Conservation (phyloP, 441 rosid species). For the Pelargonium citronellum region DNA sequence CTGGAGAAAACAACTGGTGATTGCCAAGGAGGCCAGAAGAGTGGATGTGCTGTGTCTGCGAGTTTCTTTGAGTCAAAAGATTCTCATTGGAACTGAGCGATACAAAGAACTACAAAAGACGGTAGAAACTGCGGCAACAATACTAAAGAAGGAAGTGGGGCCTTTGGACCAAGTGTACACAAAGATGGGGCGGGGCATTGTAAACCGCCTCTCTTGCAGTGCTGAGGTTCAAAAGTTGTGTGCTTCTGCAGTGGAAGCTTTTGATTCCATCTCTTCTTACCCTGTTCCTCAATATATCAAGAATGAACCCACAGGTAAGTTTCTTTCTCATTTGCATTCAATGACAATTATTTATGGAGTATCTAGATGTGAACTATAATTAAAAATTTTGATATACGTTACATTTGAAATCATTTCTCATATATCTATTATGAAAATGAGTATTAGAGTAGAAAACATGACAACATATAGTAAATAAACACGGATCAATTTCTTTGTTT, state of each 20-base stretch:
- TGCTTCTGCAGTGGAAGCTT: constrained; percentile 47
- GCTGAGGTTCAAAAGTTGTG: constrained; percentile 70
- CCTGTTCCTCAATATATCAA: constrained; percentile 9
- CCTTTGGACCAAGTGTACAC: constrained; percentile 65
- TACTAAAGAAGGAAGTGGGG: constrained; percentile 84
- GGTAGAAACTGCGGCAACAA: constrained; percentile 62
- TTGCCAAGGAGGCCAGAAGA: constrained; percentile 72
- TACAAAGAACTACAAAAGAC: constrained; percentile 44
- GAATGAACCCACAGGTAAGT: constrained; percentile 6
- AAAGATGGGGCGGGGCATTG: constrained; percentile 83
- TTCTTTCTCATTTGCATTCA: constrained; percentile 19
- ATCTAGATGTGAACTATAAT: background rate
- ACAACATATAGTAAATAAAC: no score
- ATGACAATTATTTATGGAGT: constrained; percentile 27
- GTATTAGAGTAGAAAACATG: no score
- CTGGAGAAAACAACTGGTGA: constrained; percentile 83
- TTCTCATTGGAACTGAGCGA: constrained; percentile 54
- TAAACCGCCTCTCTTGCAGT: constrained; percentile 78
- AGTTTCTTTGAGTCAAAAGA: constrained; percentile 66
- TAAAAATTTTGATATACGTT: background rate
- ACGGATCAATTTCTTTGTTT: no score
- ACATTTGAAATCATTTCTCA: background rate
- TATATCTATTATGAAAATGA: no score
- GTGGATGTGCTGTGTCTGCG: constrained; percentile 90
- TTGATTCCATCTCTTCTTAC: constrained; percentile 49